Conservation (phyloP, 805 yeast genomes). For the Candida railenensis region DNA sequence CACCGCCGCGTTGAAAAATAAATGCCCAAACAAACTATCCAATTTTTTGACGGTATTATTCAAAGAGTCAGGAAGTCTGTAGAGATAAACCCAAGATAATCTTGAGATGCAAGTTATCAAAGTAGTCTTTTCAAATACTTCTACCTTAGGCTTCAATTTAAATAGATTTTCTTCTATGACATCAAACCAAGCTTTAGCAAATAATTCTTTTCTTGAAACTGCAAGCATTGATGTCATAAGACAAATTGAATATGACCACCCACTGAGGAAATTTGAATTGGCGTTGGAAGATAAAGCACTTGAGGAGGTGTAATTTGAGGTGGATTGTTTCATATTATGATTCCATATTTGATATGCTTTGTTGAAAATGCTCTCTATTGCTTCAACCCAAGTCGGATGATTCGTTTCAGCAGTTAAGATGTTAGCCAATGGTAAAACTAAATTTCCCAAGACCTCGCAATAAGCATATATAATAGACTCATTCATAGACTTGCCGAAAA, state of each 20-base stretch:
- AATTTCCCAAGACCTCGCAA: conserved; percentile 75
- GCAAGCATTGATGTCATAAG: conserved; percentile 72
- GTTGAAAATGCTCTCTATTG: conserved; percentile 61
- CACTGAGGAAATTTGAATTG: conserved; percentile 12
- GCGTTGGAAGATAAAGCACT: background rate
- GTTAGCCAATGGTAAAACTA: conserved; percentile 81
- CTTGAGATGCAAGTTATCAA: conserved; percentile 68
- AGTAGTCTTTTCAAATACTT: conserved; percentile 49
- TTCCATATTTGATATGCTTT: conserved; percentile 48
- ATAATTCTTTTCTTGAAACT: conserved; percentile 77
- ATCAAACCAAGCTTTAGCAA: conserved; percentile 67
- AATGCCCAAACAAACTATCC: conserved; percentile 56
- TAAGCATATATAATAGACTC: conserved; percentile 71
- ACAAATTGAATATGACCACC: conserved; percentile 70
- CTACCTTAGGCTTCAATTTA: conserved; percentile 63
- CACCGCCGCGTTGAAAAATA: conserved; percentile 46
- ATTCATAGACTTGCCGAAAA: conserved; percentile 65
- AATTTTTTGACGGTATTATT: conserved; percentile 82
- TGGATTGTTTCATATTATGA: conserved; percentile 23
- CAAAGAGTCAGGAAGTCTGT: conserved; percentile 82
- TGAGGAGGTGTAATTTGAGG: background rate
- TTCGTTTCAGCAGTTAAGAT: conserved; percentile 90
- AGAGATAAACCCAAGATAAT: conserved; percentile 85
- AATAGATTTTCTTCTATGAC: conserved; percentile 62
- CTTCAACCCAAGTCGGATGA: conserved; percentile 92